Evolutionary conservation across 2,329 filamentous ascomycete species (phyloP), one percentile per base, ranked within the genome.

Genomic region (Colletotrichum sp.): DNA sequence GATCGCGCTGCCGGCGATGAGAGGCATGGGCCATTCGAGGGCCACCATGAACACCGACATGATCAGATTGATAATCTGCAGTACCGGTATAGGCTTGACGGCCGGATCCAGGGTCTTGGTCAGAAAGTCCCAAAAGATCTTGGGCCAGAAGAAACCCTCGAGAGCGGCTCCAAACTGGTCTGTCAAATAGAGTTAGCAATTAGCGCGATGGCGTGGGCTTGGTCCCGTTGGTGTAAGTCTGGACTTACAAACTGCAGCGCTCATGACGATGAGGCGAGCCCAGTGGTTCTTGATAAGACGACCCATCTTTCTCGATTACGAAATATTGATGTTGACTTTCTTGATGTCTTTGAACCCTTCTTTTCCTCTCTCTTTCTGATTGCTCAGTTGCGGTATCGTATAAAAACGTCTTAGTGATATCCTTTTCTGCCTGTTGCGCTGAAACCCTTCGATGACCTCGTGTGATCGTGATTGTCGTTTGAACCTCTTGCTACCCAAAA

Each of bases 281-380:
- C 95, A 98, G 89, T 99, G 97, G 89, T 98, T 98, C 91, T 99
- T 99, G 89, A 99, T 98, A 83, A 99, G 93, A 87, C 94, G 97
- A 85, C 97, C 97, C 97, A 99, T 99, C 78, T 79, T 87, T 84
- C 58, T 21, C 72, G 43, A 38, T 66, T 71, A 78, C 70, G 75
- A 61, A 62, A 34, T 66, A 60, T 8, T 52, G 43, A 32, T 55
- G 21, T 16, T 28, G 24, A 60, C 66, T 52, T 67, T 34, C 55
- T 67, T 71, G 64, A 70, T 18, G 69, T 62, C 76, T 70, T 21
- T 36, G 48, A 8, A 21, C 64, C 43, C 64, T 76, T 75, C 61
- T 74, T 62, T 62, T 72, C 71, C 71, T 77, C 71, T 70, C 61
- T 70, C 56, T 65, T 48, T 70, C 65, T 73, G 75, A 72, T 71